Evolutionary conservation across 768 basidiomycete genomes (phyloP).

Genomic region (Dacryopinax spathularia): DNA sequence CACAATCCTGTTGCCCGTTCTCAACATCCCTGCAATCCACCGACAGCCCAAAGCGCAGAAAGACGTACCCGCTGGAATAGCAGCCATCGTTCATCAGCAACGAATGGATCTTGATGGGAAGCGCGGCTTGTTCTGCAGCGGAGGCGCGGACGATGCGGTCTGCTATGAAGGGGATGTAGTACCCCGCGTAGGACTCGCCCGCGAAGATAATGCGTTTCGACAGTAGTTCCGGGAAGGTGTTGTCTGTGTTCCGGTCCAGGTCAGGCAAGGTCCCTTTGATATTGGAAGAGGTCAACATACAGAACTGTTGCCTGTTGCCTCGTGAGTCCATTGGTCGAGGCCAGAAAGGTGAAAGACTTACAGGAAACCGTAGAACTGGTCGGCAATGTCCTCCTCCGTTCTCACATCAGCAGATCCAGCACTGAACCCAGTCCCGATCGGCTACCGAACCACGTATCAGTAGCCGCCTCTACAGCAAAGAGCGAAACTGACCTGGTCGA

Average conservation of each 20-base stretch:
- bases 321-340: conserved; percentile 1
- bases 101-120: conserved; percentile 8
- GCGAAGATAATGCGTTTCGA: conserved; percentile 9
- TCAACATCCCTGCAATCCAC: not conserved
- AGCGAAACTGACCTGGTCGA: not conserved
- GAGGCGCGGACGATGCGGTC: conserved; percentile 10
- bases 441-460: not conserved
- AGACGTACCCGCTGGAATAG: conserved; percentile 9
- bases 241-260: too few species aligned
- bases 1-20: not conserved
- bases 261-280: not conserved
- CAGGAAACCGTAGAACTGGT: conserved; percentile 14
- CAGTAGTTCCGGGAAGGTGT: conserved; percentile 11
- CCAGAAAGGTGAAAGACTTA: too few species aligned
- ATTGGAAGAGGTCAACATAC: not conserved
- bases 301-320: not conserved
- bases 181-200: conserved; percentile 6
- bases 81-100: conserved; percentile 13
- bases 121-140: not conserved
- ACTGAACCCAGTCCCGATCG: not conserved
- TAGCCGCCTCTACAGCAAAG: too few species aligned
- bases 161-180: conserved; percentile 13
- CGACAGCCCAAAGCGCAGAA: not conserved
- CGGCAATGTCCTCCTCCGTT: conserved; percentile 8
- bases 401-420: not conserved